These are phyloP conservation scores for Beauveria medogensis DNA, from an alignment of 2,329 filamentous ascomycete species.

Conservation along the genomic window DNA sequence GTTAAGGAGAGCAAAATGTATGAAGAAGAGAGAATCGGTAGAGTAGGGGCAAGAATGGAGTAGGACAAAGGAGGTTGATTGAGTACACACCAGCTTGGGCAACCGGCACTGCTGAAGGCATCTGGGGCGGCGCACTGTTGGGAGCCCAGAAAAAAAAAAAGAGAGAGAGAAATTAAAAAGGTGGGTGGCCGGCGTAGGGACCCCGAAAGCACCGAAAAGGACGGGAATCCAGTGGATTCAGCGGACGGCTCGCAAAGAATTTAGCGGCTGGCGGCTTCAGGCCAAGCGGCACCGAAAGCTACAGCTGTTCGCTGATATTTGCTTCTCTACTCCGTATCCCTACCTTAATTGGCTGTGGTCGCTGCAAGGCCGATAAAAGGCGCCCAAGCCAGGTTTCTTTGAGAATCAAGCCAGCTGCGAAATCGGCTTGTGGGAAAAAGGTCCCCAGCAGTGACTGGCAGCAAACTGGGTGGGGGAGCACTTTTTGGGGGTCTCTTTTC, in stretches of 20 bases:
- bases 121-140: neutral
- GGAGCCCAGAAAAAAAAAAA: neutral
- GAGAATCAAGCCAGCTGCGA: conserved; percentile 4
- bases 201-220: neutral
- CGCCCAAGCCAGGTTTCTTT: neutral
- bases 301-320: too few relatives aligned
- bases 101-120: conserved; percentile 7
- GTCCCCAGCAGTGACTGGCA: neutral
- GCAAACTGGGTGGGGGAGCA: neutral
- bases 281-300: too few relatives aligned
- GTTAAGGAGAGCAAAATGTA: conserved; percentile 2
- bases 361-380: too few relatives aligned
- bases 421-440: neutral
- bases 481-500: neutral
- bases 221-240: neutral
- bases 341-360: too few relatives aligned
- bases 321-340: too few relatives aligned
- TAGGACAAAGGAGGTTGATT: neutral
- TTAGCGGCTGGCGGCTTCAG: neutral
- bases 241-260: neutral
- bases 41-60: neutral
- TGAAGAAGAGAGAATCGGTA: neutral
- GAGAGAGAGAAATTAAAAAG: neutral
- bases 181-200: neutral
- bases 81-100: conserved; percentile 9